phyloP scores from a whole-genome alignment of 31 red algal genomes.

The Asparagopsis taxiformis region DNA sequence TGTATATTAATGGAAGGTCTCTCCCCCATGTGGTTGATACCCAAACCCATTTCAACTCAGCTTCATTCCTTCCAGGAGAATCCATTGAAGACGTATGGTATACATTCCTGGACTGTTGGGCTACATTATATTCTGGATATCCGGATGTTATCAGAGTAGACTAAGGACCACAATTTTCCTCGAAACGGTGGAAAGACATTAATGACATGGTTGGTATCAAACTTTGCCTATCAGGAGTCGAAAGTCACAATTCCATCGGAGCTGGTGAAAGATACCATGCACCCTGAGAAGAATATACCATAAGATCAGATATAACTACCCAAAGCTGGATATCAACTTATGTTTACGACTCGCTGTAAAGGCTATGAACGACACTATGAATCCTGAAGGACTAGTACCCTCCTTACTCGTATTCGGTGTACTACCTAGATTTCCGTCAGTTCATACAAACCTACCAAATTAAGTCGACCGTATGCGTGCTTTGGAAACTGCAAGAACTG shows the following conservation, averaged over 20 bases:
- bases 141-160: neutral
- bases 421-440: conserved; percentile 1
- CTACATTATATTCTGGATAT: conserved; percentile 11
- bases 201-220: neutral
- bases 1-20: conserved; percentile 1
- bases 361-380: conserved; percentile 23
- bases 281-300: conserved; percentile 11
- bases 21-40: conserved; percentile 11
- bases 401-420: conserved; percentile 29
- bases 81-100: neutral
- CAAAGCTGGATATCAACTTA: neutral
- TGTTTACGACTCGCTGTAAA: conserved; percentile 5
- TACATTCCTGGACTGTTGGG: conserved; percentile 11
- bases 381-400: conserved; percentile 10
- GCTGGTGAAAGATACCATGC: conserved; percentile 20
- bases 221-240: neutral
- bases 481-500: neutral
- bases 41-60: conserved; percentile 15
- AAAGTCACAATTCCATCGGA: conserved; percentile 19
- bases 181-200: neutral
- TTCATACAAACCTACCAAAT: conserved; percentile 3
- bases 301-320: neutral
- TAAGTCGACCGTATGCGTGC: neutral
- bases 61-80: conserved; percentile 4
- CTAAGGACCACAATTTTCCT: neutral